phyloP scores from a whole-genome alignment of 192 early-diverging fungal species.

The Phycomyces nitens region DNA sequence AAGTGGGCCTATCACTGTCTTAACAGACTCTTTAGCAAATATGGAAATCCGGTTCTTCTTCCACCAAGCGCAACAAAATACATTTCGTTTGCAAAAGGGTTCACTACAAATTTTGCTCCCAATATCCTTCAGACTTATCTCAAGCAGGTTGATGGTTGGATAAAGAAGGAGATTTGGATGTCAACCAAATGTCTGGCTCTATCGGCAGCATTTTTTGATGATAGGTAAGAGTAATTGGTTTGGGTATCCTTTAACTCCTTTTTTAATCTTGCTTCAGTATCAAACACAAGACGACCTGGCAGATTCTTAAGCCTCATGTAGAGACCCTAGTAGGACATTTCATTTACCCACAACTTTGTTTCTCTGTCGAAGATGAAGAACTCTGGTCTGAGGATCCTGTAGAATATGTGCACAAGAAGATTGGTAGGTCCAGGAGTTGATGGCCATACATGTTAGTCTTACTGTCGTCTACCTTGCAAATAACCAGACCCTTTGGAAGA shows the following conservation, averaged over 20 bases:
- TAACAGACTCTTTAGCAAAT: slow-evolving; percentile 74
- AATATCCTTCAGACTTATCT: slow-evolving; percentile 83
- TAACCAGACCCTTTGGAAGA: slow-evolving; percentile 76
- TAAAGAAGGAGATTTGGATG: slow-evolving; percentile 67
- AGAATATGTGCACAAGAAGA: slow-evolving; percentile 84
- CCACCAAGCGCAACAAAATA: slow-evolving; percentile 44
- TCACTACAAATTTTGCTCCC: slow-evolving; percentile 84
- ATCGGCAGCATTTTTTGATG: slow-evolving; percentile 72
- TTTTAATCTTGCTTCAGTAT: slow-evolving; percentile 45
- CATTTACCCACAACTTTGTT: slow-evolving; percentile 91
- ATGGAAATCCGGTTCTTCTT: slow-evolving; percentile 68
- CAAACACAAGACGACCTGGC: slow-evolving; percentile 88
- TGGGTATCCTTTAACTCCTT: no score
- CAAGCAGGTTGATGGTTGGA: slow-evolving; percentile 77
- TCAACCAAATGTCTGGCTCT: slow-evolving; percentile 66
- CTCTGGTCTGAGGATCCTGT: slow-evolving; percentile 92
- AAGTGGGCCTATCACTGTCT: slow-evolving; percentile 92
- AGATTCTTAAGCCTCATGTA: slow-evolving; percentile 82
- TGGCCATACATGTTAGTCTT: neutral
- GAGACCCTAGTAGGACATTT: slow-evolving; percentile 76
- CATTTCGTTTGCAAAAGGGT: slow-evolving; percentile 72
- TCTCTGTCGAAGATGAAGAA: slow-evolving; percentile 76
- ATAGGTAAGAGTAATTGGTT: slow-evolving; percentile 57
- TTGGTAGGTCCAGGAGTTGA: slow-evolving; percentile 33
- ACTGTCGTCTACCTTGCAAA: neutral